phyloP scores from a whole-genome alignment of 1,284 basidiomycete species.

The Gymnopus androsaceus region DNA sequence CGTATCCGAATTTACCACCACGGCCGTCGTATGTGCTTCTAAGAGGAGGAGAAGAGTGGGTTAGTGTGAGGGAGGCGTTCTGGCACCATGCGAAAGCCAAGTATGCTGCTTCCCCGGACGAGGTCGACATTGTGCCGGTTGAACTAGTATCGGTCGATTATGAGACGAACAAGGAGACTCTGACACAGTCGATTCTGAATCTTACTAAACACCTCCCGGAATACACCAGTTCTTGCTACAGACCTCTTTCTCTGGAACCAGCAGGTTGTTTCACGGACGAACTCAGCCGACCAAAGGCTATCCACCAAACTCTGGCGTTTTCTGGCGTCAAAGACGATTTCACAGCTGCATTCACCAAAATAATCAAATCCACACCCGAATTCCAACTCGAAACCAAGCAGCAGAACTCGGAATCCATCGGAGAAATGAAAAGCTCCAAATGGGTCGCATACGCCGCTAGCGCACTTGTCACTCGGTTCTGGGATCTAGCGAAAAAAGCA shows the following conservation, averaged over 20 bases:
- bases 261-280: conserved; percentile 45
- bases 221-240: conserved; percentile 8
- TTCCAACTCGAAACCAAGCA: conserved; percentile 41
- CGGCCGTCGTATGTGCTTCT: conserved; percentile 57
- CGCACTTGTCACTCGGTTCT: no score
- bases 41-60: conserved; percentile 55
- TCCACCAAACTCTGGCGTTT: conserved; percentile 64
- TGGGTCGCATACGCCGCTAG: no score
- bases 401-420: no score
- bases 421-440: no score
- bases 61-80: conserved; percentile 48
- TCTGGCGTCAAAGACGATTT: conserved; percentile 51
- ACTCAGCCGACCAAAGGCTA: conserved; percentile 36
- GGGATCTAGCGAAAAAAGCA: no score
- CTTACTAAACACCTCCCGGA: conserved; percentile 5
- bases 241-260: conserved; percentile 19
- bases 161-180: conserved; percentile 25
- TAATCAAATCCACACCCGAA: conserved; percentile 27
- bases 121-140: conserved; percentile 40
- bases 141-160: conserved; percentile 72
- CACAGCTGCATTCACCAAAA: conserved; percentile 39
- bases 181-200: conserved; percentile 10
- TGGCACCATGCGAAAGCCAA: conserved; percentile 46
- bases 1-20: conserved; percentile 45
- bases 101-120: conserved; percentile 30